Evolutionary conservation across 2,329 filamentous ascomycete genomes (phyloP).

Genomic region (Hymenoscyphus fraxineus): DNA sequence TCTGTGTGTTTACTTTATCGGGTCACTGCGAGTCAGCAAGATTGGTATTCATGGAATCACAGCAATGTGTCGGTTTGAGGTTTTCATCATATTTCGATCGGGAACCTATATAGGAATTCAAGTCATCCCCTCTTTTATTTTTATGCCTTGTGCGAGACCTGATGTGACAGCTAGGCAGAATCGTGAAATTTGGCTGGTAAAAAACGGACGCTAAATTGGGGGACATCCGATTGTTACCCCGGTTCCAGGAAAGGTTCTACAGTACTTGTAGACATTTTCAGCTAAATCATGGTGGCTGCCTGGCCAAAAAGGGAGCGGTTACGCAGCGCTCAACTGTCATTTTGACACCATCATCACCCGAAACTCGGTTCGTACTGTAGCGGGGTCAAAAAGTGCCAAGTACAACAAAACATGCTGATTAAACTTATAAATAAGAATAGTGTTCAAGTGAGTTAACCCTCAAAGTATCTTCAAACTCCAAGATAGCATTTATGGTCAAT

Average conservation of each 20-base stretch:
- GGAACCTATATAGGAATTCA: constrained; percentile 3
- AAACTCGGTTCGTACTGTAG: background rate
- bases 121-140: constrained; percentile 15
- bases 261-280: background rate
- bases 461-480: background rate
- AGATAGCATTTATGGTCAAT: background rate
- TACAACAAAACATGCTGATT: background rate
- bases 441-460: background rate
- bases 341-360: background rate
- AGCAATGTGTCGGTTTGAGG: background rate
- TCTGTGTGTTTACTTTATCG: constrained; percentile 12
- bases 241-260: background rate
- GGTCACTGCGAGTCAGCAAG: constrained; percentile 19
- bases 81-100: background rate
- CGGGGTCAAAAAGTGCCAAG: background rate
- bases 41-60: constrained; percentile 11
- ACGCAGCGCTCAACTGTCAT: background rate
- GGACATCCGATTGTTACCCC: background rate
- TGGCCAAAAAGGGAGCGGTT: background rate
- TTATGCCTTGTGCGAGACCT: constrained; percentile 6
- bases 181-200: background rate
- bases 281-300: background rate
- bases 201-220: background rate
- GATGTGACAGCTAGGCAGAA: constrained; percentile 4
- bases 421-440: background rate